These are phyloP conservation scores for Balamuthia mandrillaris DNA, from an alignment of 208 protist species.

Conservation along the genomic window DNA sequence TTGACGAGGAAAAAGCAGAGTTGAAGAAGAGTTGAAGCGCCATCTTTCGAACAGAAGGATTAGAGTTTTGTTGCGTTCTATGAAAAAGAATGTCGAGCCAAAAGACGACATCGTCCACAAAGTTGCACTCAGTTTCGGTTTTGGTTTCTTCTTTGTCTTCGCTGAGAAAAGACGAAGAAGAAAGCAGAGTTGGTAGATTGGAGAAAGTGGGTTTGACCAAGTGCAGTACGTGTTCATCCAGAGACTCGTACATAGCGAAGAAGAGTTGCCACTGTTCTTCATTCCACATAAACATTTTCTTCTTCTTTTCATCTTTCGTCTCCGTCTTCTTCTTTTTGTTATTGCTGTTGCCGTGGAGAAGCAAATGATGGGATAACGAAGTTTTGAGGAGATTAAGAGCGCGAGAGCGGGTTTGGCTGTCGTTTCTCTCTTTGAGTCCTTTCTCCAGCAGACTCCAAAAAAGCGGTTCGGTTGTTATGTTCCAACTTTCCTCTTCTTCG, in stretches of 20 bases:
- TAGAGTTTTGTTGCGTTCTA: not conserved
- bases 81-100: not conserved
- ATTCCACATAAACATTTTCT: not conserved
- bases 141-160: not conserved
- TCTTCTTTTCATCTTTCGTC: not conserved
- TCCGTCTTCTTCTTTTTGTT: not conserved
- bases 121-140: not conserved
- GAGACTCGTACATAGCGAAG: not conserved
- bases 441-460: not conserved
- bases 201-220: not conserved
- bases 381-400: not conserved
- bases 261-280: not conserved
- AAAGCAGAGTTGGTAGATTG: not conserved
- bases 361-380: too few species aligned
- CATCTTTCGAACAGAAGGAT: not conserved
- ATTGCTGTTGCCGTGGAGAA: not conserved
- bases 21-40: not conserved
- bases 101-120: not conserved
- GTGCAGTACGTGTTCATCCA: not conserved
- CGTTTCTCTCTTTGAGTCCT: not conserved
- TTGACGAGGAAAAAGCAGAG: not conserved
- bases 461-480: not conserved
- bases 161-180: not conserved
- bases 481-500: not conserved
- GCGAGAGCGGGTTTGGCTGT: not conserved